phyloP scores from a whole-genome alignment of 225 moss, liverwort and hornwort genomes.

The Anthoceros angustus region DNA sequence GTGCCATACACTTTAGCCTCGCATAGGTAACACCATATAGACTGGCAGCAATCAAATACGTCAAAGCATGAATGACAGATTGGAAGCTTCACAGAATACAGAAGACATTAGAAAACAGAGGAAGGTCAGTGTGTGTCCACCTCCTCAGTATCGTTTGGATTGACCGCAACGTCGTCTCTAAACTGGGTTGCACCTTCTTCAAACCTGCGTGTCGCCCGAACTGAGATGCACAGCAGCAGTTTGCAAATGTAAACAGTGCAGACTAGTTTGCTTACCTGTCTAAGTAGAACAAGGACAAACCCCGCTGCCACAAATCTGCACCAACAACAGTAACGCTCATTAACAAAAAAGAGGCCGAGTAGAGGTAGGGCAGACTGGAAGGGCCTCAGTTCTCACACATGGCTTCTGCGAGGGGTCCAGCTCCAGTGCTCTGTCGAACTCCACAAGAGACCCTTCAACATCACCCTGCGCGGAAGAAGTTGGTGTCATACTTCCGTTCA shows the following conservation, averaged over 20 bases:
- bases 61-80: not conserved
- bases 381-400: conserved; percentile 52
- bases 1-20: conserved; percentile 66
- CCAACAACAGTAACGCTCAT: not conserved
- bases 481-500: conserved; percentile 21
- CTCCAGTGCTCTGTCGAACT: conserved; percentile 75
- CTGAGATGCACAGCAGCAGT: not conserved
- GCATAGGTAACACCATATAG: conserved; percentile 92
- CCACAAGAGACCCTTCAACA: conserved; percentile 60
- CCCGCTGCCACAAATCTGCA: conserved; percentile 96
- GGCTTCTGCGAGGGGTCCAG: conserved; percentile 64
- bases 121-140: conserved; percentile 15
- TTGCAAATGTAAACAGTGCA: not conserved
- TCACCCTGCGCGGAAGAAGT: conserved; percentile 36
- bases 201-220: conserved; percentile 29
- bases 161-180: conserved; percentile 83
- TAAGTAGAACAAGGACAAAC: conserved; percentile 71
- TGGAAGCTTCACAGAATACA: not conserved
- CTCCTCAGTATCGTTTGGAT: conserved; percentile 95
- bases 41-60: conserved; percentile 20
- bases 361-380: conserved; percentile 18
- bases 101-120: not conserved
- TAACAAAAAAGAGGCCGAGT: conserved; percentile 7
- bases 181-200: conserved; percentile 85
- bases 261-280: conserved; percentile 28